Conservation (phyloP, 805 yeast species). For the Candida pseudoglaebosa region DNA sequence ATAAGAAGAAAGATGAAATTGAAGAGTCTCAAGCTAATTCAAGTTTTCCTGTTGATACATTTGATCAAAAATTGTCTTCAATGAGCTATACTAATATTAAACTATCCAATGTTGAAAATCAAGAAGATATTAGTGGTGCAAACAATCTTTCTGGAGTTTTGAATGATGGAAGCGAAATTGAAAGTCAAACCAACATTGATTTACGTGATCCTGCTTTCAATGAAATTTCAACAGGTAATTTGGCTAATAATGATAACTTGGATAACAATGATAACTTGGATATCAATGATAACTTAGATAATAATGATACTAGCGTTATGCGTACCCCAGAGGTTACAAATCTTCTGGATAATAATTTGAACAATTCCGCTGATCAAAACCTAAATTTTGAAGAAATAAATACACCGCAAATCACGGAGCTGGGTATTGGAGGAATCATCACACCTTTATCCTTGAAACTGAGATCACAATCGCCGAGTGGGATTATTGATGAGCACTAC, state of each 20-base stretch:
- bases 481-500: constrained; percentile 12
- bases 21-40: too few relatives aligned
- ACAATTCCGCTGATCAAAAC: neutral
- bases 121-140: too few relatives aligned
- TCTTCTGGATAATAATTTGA: neutral
- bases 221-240: neutral
- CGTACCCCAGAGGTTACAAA: neutral
- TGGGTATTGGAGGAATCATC: neutral
- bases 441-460: neutral
- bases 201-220: too few relatives aligned
- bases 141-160: too few relatives aligned
- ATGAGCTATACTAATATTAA: too few relatives aligned
- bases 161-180: too few relatives aligned
- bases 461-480: constrained; percentile 4
- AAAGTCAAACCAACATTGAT: too few relatives aligned
- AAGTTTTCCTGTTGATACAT: too few relatives aligned
- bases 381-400: neutral
- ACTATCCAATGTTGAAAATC: too few relatives aligned
- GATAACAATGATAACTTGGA: neutral
- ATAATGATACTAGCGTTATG: neutral
- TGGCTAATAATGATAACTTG: neutral
- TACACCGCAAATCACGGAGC: neutral
- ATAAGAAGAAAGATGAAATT: too few relatives aligned
- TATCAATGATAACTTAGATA: too few relatives aligned
- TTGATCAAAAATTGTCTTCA: too few relatives aligned